Percentiles rank a stretch among this genome's conserved stretches.
phyloP scores from a whole-genome alignment of 2,329 filamentous ascomycete species.

The Fusarium sp. region DNA sequence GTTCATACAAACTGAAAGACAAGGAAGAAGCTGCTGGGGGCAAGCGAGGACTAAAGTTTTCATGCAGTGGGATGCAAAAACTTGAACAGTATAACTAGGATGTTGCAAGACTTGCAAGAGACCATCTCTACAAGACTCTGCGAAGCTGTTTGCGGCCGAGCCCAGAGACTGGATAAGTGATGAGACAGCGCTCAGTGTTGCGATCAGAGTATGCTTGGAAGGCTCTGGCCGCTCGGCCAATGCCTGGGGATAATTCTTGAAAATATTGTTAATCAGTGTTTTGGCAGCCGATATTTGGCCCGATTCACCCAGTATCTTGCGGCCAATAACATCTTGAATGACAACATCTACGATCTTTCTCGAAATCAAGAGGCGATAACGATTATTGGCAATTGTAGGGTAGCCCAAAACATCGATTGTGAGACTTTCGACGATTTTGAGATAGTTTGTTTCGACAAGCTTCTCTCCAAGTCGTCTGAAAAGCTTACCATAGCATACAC shows the following conservation, averaged over 20 bases:
- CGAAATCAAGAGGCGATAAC: constrained; percentile 87
- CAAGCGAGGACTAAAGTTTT: constrained; percentile 90
- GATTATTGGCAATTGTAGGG: constrained; percentile 80
- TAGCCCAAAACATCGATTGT: constrained; percentile 84
- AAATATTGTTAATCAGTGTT: constrained; percentile 83
- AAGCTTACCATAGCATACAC: constrained; percentile 86
- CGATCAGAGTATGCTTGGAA: constrained; percentile 85
- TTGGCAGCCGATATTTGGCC: constrained; percentile 87
- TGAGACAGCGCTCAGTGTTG: constrained; percentile 81
- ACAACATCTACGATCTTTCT: constrained; percentile 87
- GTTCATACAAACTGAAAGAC: constrained; percentile 96
- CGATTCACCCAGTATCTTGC: constrained; percentile 86
- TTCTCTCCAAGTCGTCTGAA: constrained; percentile 83
- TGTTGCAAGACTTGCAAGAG: constrained; percentile 92
- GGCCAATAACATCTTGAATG: constrained; percentile 84
- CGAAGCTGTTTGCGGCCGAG: constrained; percentile 81
- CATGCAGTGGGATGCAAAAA: constrained; percentile 87
- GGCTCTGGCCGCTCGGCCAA: constrained; percentile 90
- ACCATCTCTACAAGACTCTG: constrained; percentile 86
- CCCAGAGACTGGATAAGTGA: constrained; percentile 84
- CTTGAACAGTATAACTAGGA: constrained; percentile 94
- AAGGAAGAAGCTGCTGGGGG: constrained; percentile 90
- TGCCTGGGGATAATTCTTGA: constrained; percentile 94
- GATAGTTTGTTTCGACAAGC: constrained; percentile 85
- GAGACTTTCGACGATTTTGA: constrained; percentile 82